A percentile compares a stretch with the other conserved stretches of the same genome.
Conservation (phyloP, 768 basidiomycete species). For the Lyophyllum decastes region DNA sequence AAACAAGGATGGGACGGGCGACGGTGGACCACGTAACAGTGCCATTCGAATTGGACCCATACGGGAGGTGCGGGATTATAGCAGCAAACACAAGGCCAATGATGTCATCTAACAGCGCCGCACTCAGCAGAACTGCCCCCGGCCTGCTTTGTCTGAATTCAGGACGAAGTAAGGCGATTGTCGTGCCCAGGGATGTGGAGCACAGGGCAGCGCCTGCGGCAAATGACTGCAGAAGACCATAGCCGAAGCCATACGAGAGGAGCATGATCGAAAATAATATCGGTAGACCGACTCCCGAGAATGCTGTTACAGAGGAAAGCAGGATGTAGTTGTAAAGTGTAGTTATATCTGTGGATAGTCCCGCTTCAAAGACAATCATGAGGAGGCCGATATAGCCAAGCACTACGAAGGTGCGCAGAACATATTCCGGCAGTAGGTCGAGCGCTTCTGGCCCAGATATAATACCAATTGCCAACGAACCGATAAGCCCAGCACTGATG, state of each 20-base stretch:
- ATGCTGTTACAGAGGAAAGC: slow-evolving; percentile 48
- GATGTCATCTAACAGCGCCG: slow-evolving; percentile 68
- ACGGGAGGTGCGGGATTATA: slow-evolving; percentile 47
- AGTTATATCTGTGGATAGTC: slow-evolving; percentile 49
- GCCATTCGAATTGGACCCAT: slow-evolving; percentile 8
- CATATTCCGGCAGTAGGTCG: slow-evolving; percentile 39
- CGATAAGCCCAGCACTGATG: slow-evolving; percentile 48
- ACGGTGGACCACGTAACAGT: slow-evolving; percentile 36
- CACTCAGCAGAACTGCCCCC: slow-evolving; percentile 58
- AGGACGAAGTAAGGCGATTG: slow-evolving; percentile 57
- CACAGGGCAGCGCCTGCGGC: slow-evolving; percentile 62
- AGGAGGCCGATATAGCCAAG: slow-evolving; percentile 45
- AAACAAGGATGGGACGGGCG: slow-evolving; percentile 56
- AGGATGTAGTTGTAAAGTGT: slow-evolving; percentile 47
- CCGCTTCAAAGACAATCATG: slow-evolving; percentile 62
- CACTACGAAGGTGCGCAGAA: slow-evolving; percentile 46
- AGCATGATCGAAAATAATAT: slow-evolving; percentile 50
- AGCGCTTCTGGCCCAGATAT: slow-evolving; percentile 54
- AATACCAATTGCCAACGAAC: slow-evolving; percentile 56
- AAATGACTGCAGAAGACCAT: slow-evolving; percentile 49
- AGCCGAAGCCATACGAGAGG: slow-evolving; percentile 41
- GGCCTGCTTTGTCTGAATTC: slow-evolving; percentile 48
- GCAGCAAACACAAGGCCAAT: slow-evolving; percentile 60
- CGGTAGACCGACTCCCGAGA: slow-evolving; percentile 53
- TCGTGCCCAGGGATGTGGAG: slow-evolving; percentile 69